Evolutionary conservation across 2,329 filamentous ascomycete species (phyloP), one percentile per base, ranked within the genome.

Genomic region (Ascochyta fabae): DNA sequence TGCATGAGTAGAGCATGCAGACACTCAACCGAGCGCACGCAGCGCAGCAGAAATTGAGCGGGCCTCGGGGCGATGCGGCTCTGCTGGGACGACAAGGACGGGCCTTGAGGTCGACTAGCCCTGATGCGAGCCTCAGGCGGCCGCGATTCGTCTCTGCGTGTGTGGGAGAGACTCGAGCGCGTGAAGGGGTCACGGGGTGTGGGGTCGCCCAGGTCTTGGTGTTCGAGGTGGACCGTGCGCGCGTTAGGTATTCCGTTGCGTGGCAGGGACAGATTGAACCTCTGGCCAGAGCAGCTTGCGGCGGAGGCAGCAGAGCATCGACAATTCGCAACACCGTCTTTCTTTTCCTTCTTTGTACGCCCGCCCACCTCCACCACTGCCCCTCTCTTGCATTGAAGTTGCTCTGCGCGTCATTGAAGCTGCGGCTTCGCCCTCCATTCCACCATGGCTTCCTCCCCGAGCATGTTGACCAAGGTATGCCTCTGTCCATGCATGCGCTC

Each of bases 381-480:
- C 46, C 53, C 54, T 59, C 58, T 63, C 59, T 42, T 60, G 64
- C 61, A 71, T 69, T 74, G 72, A 73, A 62, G 62, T 56, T 56
- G 38, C 58, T 51, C 58, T 55, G 51, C 57, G 62, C 59, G 60
- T 63, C 55, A 48, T 54, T 72, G 77, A 73, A 78, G 76, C 76
- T 77, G 73, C 74, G 75, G 77, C 76, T 78, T 77, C 76, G 65
- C 71, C 72, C 65, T 61, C 62, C 71, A 67, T 67, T 69, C 75
- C 73, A 76, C 68, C 70, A 81, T 81, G 78, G 74, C 75, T 50
- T 77, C 78, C 48, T 77, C 79, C 65, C 78, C 79, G 60, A 78
- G 75, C 62, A 83, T 83, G 80, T 78, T 83, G 74, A 83, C 80
- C 68, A 83, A 83, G 76, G 81, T 76, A 77, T 23, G 66, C 59